Base-by-base conservation (phyloP, 495 filamentous ascomycete species). In the Talaromyces borbonicus region DNA sequence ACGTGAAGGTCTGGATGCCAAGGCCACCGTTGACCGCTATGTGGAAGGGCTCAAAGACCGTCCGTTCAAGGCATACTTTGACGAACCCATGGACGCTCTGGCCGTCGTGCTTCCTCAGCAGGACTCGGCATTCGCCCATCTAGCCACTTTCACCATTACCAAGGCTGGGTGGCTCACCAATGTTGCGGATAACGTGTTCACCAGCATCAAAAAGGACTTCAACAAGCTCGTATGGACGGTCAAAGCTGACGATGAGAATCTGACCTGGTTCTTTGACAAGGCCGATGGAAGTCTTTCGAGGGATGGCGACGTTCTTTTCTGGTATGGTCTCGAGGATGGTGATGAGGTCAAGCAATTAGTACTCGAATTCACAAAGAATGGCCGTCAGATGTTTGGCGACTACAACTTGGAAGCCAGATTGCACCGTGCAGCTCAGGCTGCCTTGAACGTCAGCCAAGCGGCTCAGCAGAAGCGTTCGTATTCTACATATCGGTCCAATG, bases 231-330 rank as follows among this genome's bases (percentile, higher is more conserved):
- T 90, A 26, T 98, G 92, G 90, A 95, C 88, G n/a, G 92, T 96
- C 32, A 89, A 87, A 68, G 83, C 88, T 54, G 86, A 92, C 49
- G 92, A 98, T 51, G 93, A 97, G 74, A 97, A 97, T 61, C 72
- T 98, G 55, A 88, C 85, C 22, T 98, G 92, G 92, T 97, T 97
- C 72, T 95, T 93, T 51, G 90, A 95, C 67, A 95, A 95, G 72
- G 84, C 92, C 7, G 87, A 95, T 49, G 93, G 93, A 38, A 94
- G 85, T 63, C 71, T 96, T 48, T 85, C 84, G 36, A 77, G 80
- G 25, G 78, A 86, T 42, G 87, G 87, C 44, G 81, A 93, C 55
- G 87, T 96, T 27, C 81, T 97, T 60, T 97, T 97, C 73, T 98
- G 92, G 87, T 95, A 92, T 57, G 92, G 92, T 26, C 79, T 92